These are phyloP conservation scores for Ophiostoma perfectum DNA, from an alignment of 2,329 filamentous ascomycete genomes.

Conservation along the genomic window DNA sequence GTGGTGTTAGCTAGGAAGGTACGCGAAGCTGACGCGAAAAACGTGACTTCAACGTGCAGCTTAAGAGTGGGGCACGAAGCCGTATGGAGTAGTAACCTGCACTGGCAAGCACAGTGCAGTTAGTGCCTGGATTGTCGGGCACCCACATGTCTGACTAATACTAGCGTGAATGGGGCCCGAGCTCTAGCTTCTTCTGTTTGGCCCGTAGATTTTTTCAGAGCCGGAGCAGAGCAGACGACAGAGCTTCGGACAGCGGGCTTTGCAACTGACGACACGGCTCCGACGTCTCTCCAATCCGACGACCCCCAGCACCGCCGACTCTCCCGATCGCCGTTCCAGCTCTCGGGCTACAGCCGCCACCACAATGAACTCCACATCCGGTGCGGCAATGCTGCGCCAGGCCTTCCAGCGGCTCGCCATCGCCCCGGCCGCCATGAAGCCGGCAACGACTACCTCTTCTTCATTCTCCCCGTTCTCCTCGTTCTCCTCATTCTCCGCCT, in stretches of 20 bases:
- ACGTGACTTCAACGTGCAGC: slow-evolving; percentile 33
- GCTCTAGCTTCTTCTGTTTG: background rate
- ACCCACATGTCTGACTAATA: background rate
- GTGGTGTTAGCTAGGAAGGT: slow-evolving; percentile 13
- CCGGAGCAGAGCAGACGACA: background rate
- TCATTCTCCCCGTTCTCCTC: background rate
- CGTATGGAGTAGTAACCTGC: background rate
- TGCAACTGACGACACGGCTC: background rate
- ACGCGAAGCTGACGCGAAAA: slow-evolving; percentile 44
- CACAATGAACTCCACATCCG: slow-evolving; percentile 32
- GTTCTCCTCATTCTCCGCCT: background rate
- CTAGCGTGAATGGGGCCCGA: background rate
- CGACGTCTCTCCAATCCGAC: too few relatives aligned
- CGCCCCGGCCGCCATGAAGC: slow-evolving; percentile 27
- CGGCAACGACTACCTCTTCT: background rate
- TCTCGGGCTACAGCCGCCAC: background rate
- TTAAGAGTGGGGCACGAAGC: background rate
- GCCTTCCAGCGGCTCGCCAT: slow-evolving; percentile 47
- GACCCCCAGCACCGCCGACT: background rate
- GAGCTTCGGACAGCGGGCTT: slow-evolving; percentile 1
- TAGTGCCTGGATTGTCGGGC: slow-evolving; percentile 15
- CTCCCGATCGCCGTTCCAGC: too few relatives aligned
- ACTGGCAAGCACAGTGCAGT: background rate
- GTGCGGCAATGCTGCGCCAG: slow-evolving; percentile 39
- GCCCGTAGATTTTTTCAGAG: slow-evolving; percentile 10